Conservation (phyloP, 352 stramenopile species). For the Thraustochytrium sp. region DNA sequence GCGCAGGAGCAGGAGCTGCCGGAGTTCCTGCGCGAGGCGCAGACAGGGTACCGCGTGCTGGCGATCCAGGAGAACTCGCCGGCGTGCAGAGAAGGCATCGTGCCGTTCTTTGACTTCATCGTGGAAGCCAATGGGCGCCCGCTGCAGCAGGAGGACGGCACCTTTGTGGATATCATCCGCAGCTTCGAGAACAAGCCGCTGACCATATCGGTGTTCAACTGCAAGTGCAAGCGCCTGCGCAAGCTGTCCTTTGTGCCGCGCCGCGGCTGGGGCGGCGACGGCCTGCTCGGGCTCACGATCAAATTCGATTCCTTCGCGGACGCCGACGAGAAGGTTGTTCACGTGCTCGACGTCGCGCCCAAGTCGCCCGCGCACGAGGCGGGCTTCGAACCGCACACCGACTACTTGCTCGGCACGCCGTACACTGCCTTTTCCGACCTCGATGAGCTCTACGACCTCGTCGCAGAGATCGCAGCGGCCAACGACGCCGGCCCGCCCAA, state of each 20-base stretch:
- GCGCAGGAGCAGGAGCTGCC: too few species aligned
- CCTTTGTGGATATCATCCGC: not conserved
- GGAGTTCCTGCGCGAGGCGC: conserved; percentile 35
- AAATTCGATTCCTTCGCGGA: conserved; percentile 11
- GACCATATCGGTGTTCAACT: conserved; percentile 19
- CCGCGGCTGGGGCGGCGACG: not conserved
- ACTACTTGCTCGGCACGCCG: conserved; percentile 16
- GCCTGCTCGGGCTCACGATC: conserved; percentile 2
- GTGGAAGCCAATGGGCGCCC: not conserved
- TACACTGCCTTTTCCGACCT: not conserved
- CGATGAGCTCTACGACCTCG: not conserved
- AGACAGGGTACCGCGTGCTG: conserved; percentile 22
- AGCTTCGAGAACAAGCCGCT: not conserved
- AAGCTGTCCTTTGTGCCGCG: not conserved
- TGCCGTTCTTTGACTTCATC: conserved; percentile 40
- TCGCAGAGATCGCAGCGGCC: not conserved
- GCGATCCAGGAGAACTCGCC: not conserved
- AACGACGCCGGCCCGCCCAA: not conserved
- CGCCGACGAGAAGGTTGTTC: conserved; percentile 16
- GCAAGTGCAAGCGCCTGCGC: conserved; percentile 12
- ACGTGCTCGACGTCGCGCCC: not conserved
- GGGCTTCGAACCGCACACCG: conserved; percentile 1
- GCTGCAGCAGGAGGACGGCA: not conserved
- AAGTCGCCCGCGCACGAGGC: not conserved
- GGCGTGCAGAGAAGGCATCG: not conserved